Evolutionary conservation across 2,329 filamentous ascomycete genomes (phyloP), one percentile per base, ranked within the genome.

Genomic region (Colletotrichum sp.): DNA sequence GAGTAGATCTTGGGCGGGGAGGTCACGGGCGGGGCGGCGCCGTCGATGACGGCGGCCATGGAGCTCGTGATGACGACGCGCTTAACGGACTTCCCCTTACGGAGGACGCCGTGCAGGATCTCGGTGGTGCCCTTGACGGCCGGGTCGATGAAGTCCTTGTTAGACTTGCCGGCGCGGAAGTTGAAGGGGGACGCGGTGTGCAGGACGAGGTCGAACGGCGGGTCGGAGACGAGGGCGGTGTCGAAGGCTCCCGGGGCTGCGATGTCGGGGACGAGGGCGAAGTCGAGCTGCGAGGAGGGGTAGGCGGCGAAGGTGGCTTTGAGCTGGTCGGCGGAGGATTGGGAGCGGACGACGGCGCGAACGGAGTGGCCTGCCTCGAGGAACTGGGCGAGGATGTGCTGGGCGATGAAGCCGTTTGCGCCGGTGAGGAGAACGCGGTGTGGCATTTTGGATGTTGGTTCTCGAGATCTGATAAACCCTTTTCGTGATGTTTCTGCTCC

Each of bases 121-220:
- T 87, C 86, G 0, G 83, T 83, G 0, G 89, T 91, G 8, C 90
- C 90, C 16, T 87, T 86, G 66, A 92, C 85, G 7, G 90, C 90
- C 0, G 90, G 91, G 58, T 90, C 86, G 9, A 92, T 83, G 26
- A 92, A 85, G 58, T 90, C 88, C 8, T 84, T 79, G 3, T 83
- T 84, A 67, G 88, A 86, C 4, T 90, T 88, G 61, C 93, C 89
- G 61, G 92, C 92, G 81, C 34, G 28, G 83, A 93, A 90, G 79
- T 95, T 92, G 85, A 95, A 96, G 0, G 95, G 95, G 0, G 91
- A 93, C 3, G 94, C 93, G 8, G 93, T 95, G 82, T 95, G 93
- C 67, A 95, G 88, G 65, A 96, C 93, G 61, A 90, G 92, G 79
- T 95, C 93, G 77, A 96, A 94, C 1, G 92, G 90, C 87, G 86